A percentile compares a stretch with the other conserved stretches of the same genome.
phyloP scores from a whole-genome alignment of 1,284 basidiomycete genomes.

The Puccinia coronata region DNA sequence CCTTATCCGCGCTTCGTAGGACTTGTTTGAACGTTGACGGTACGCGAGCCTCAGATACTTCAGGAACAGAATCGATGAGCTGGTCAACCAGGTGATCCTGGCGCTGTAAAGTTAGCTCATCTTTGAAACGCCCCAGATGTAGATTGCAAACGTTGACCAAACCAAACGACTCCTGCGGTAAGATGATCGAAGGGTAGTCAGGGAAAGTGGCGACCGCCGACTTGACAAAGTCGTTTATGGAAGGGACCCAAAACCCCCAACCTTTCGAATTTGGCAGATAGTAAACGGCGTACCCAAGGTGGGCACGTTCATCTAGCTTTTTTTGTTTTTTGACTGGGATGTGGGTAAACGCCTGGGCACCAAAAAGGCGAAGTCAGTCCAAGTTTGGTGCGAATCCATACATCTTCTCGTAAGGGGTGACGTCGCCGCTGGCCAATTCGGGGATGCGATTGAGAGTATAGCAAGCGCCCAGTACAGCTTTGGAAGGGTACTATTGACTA shows the following conservation, averaged over 20 bases:
- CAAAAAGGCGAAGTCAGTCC: neutral
- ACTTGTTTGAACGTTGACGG: too few species aligned
- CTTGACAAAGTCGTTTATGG: neutral
- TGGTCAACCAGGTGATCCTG: too few species aligned
- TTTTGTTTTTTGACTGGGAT: neutral
- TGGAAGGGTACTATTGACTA: neutral
- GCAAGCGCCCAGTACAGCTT: neutral
- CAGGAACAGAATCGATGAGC: neutral
- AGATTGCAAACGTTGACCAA: too few species aligned
- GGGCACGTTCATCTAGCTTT: neutral
- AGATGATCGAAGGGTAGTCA: neutral
- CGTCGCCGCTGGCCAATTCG: neutral
- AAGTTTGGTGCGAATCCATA: neutral
- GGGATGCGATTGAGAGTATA: constrained; percentile 2
- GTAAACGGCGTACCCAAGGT: neutral
- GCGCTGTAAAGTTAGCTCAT: too few species aligned
- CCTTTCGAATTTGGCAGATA: neutral
- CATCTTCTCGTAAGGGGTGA: neutral
- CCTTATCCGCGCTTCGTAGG: too few species aligned
- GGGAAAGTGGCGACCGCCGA: neutral
- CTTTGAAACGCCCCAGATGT: too few species aligned
- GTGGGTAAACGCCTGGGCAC: neutral
- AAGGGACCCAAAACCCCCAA: neutral
- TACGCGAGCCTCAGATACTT: neutral
- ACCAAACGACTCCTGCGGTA: neutral